Evolutionary conservation across 805 yeast species (phyloP), one percentile per base, ranked within the genome.

Genomic region (Metschnikowia lunata): DNA sequence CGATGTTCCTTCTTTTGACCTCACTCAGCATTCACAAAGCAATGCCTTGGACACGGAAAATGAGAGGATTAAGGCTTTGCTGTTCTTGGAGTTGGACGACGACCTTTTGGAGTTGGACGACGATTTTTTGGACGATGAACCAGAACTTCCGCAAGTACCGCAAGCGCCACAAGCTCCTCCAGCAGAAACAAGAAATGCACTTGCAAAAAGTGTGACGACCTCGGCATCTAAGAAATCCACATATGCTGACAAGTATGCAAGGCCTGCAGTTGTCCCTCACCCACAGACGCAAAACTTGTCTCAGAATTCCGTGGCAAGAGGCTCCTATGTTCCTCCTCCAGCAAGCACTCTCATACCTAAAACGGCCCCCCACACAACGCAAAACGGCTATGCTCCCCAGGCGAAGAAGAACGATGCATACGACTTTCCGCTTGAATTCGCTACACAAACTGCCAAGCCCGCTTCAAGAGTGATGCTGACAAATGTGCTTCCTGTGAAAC

Each of bases 341-440:
- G 13, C 47, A n/a, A 40, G 26, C 26, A 37, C 36, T 28, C 23
- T 47, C 27, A 26, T 37, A 13, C 37, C 40, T 15, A 26, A 23
- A n/a, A 37, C 33, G 37, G 23, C 35, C 10, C 36, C 13, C 30
- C 34, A 13, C 8, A n/a, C 29, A 7, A 14, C 32, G 4, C 41
- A 37, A 30, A 36, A 8, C 5, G 35, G 9, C 8, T 27, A 26
- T 6, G 26, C 34, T 8, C 30, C 34, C 10, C 12, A 28, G 29
- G 38, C 15, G 26, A 33, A 31, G 34, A 42, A 79, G 58, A 76
- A 82, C n/a, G 88, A 83, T 63, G 88, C 89, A 0, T 85, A 83
- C 54, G 93, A 85, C 56, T 83, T 85, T 55, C 91, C 91, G 1
- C 64, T 69, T 15, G 79, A 72, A 36, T 58, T 85, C 36, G 63